These are phyloP conservation scores for Starmerella sirachaensis DNA, from an alignment of 805 yeast genomes.

Conservation along the genomic window DNA sequence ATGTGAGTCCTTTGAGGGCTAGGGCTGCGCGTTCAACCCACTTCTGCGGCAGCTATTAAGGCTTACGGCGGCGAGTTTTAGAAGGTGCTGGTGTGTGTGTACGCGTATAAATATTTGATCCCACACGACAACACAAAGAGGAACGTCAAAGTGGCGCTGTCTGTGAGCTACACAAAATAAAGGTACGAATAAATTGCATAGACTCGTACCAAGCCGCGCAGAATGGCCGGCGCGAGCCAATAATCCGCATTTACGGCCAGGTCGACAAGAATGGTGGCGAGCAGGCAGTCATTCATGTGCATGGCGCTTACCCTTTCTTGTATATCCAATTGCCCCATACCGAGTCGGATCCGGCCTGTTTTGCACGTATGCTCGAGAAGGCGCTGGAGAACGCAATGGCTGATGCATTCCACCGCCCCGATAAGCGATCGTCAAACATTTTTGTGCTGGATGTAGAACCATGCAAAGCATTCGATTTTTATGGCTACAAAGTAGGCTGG, in stretches of 20 bases:
- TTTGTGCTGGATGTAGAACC: slow-evolving; percentile 31
- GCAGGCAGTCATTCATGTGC: slow-evolving; percentile 57
- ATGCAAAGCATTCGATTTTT: slow-evolving; percentile 68
- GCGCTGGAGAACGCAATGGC: slow-evolving; percentile 25
- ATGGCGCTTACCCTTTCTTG: slow-evolving; percentile 74
- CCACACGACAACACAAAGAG: too few species aligned
- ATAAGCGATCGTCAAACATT: slow-evolving; percentile 5
- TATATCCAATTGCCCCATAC: slow-evolving; percentile 35
- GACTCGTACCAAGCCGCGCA: slow-evolving; percentile 25
- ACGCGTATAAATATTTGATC: too few species aligned
- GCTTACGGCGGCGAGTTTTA: too few species aligned
- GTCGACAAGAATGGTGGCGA: slow-evolving; percentile 41
- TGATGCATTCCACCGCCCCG: slow-evolving; percentile 21
- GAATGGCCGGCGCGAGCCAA: slow-evolving; percentile 40
- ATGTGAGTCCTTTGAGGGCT: too few species aligned
- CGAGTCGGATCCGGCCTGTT: slow-evolving; percentile 8
- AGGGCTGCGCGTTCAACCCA: too few species aligned
- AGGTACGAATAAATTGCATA: slow-evolving; percentile 25
- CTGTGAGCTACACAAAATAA: slow-evolving; percentile 16
- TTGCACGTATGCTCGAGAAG: slow-evolving; percentile 13
- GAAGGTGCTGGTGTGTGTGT: too few species aligned
- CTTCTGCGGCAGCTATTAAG: too few species aligned
- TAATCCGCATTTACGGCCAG: slow-evolving; percentile 66
- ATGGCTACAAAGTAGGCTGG: slow-evolving; percentile 67
- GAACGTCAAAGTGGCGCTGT: too few species aligned